Base-by-base conservation (phyloP, 192 early-diverging fungal species). In the Backusella luteola region DNA sequence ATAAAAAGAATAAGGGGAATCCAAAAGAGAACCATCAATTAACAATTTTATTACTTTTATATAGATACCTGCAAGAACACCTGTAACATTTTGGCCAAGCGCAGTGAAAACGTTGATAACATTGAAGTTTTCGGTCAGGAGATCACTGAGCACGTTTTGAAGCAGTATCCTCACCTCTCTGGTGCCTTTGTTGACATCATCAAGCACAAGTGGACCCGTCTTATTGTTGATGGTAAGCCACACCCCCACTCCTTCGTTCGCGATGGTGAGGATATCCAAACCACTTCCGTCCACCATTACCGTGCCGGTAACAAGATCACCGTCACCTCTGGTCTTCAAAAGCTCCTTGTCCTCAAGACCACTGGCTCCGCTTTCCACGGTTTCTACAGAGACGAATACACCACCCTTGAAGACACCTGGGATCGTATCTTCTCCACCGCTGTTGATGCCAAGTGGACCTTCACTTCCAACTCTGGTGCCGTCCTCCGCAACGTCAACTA, bases 351-450 rank as follows among this genome's bases (percentile, higher is more conserved):
- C 36, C 88, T 95, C 69, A 95, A 95, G 87, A 93, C 94, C 52
- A 95, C 94, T 34, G 92, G 92, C 68, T 95, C 94, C 19, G 84
- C 92, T 70, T 95, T 95, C 81, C 85, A 87, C 49, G 87, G 89
- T 44, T 95, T 92, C 80, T 87, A 90, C 78, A 85, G 86, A 71
- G 92, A 93, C 73, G 86, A 93, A 76, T 90, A 90, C 83, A 89
- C 93, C 63, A 94, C 94, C 7, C 83, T 95, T 73, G 84, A 87
- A 7, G 90, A 91, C 19, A 86, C 89, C 80, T 83, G 87, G 71
- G 94, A 95, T 79, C 90, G 94, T 75, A 88, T 95, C 76, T 85
- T 95, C 66, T 93, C 91, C 34, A 95, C 93, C 69, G 85, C 84
- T 71, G 87, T 95, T 34, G 90, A 91, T 80, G 87, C 86, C 82